Percentiles rank a stretch among this genome's conserved stretches.
Conservation (phyloP, 768 basidiomycete genomes). For the Albatrellus ellisii region DNA sequence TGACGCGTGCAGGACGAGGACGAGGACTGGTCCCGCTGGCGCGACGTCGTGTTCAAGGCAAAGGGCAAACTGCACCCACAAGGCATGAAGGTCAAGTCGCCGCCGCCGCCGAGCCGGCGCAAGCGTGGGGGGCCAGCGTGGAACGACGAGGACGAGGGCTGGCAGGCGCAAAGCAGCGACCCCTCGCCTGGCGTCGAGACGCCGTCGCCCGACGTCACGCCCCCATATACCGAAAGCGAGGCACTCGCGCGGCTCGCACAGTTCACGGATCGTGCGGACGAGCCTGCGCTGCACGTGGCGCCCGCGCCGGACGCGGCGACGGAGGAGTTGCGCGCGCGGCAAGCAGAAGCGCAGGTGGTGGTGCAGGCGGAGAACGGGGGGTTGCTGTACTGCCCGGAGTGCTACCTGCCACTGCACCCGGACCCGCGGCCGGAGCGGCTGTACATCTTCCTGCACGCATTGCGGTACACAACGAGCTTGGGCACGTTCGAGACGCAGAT, state of each 20-base stretch:
- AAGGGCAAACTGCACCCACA: conserved; percentile 42
- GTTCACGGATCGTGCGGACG: conserved; percentile 2
- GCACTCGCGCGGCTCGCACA: conserved; percentile 24
- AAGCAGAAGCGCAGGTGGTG: conserved; percentile 19
- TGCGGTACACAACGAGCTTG: conserved; percentile 69
- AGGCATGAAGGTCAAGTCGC: conserved; percentile 28
- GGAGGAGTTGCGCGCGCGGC: conserved; percentile 13
- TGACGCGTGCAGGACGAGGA: conserved; percentile 70
- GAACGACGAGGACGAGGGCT: background rate
- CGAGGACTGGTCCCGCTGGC: conserved; percentile 84
- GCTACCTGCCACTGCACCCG: conserved; percentile 84
- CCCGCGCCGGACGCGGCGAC: conserved; percentile 21
- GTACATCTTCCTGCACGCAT: conserved; percentile 92
- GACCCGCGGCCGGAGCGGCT: conserved; percentile 88
- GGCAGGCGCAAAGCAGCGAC: too few relatives aligned
- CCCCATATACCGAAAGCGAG: conserved; percentile 35
- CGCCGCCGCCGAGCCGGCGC: conserved; percentile 48
- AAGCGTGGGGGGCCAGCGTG: conserved; percentile 40
- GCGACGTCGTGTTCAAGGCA: conserved; percentile 71
- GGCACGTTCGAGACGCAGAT: conserved; percentile 78
- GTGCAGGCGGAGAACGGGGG: conserved; percentile 17
- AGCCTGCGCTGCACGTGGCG: conserved; percentile 7
- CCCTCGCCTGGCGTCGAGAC: background rate
- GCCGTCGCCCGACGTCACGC: background rate
- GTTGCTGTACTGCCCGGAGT: conserved; percentile 68